These are phyloP conservation scores for Penicillium griseofulvum DNA, from an alignment of 2,329 filamentous ascomycete species.

Conservation along the genomic window DNA sequence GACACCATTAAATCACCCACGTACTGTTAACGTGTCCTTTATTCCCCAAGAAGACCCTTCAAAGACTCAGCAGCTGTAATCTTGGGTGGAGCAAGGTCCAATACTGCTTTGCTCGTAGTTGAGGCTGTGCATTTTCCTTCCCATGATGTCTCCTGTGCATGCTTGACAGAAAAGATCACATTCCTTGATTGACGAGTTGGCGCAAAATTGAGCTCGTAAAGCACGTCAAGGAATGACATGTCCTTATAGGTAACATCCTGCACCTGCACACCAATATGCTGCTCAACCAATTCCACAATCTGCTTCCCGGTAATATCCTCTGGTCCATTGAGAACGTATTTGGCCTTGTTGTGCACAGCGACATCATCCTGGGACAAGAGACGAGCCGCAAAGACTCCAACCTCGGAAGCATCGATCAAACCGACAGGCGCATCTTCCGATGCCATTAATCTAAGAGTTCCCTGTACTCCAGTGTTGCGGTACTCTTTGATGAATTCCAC, in stretches of 20 bases:
- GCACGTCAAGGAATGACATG: constrained; percentile 28
- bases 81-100: constrained; percentile 32
- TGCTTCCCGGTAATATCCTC: constrained; percentile 40
- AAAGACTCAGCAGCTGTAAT: constrained; percentile 26
- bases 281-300: constrained; percentile 37
- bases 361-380: constrained; percentile 34
- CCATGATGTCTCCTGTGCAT: constrained; percentile 27
- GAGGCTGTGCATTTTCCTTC: constrained; percentile 30
- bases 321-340: constrained; percentile 43
- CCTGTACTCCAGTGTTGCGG: constrained; percentile 34
- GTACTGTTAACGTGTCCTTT: not conserved
- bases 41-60: constrained; percentile 13
- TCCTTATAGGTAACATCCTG: constrained; percentile 34
- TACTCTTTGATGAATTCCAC: constrained; percentile 35
- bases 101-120: constrained; percentile 29
- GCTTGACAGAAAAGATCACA: constrained; percentile 30
- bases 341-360: constrained; percentile 30
- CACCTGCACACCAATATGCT: constrained; percentile 28
- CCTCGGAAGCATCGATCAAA: constrained; percentile 32
- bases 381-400: constrained; percentile 39
- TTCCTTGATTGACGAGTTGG: constrained; percentile 21
- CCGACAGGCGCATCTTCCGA: constrained; percentile 32
- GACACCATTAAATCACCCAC: not conserved
- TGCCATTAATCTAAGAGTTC: constrained; percentile 26
- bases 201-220: constrained; percentile 13